Evolutionary conservation across 1,139 yeast genomes (phyloP), one percentile per base, ranked within the genome.

Genomic region (Kluyveromyces sp.): DNA sequence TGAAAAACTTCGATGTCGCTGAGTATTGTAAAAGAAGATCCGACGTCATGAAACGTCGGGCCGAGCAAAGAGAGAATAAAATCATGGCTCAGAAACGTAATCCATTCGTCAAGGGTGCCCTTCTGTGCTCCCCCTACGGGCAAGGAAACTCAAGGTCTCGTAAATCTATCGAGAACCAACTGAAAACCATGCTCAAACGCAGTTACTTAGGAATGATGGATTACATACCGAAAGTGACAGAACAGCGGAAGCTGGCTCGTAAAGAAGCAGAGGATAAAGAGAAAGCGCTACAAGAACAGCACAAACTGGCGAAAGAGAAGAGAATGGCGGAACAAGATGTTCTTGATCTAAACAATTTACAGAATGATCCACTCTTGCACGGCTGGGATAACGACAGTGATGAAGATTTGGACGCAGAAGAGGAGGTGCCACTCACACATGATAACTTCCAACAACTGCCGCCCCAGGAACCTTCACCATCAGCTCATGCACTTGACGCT

Each of bases 21-120:
- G 75, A 65, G 32, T 79, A 78, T 55, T 80, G 86, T 0, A 62
- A 66, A 11, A 69, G 69, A 38, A 65, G 86, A 42, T 51, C 68
- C 15, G 57, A 53, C 6, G 57, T 69, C 4, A 51, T 55, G 16
- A 53, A 64, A 38, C 55, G 57, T 42, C 48, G 60, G 36, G 61
- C 61, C 17, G 49, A 52, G 34, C 66, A 62, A 45, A 63, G 57
- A 38, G 59, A 56, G 43, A 49, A 58, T 36, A 60, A 58, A 43
- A 58, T 55, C 46, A 52, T 54, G 48, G 49, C 51, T 22, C 17
- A 48, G 13, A 50, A 49, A 37, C 50, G 51, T 11, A 56, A 59
- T 30, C 64, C 65, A 9, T 52, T 61, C 31, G 41, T 57, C 7
- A 55, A 52, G 39, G 41, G 53, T 12, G 49, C 63, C 6, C 44